Percentiles rank a stretch among this genome's conserved stretches.
These are phyloP conservation scores for Kazachstania sp. DNA, from an alignment of 1,139 yeast species.

Conservation along the genomic window DNA sequence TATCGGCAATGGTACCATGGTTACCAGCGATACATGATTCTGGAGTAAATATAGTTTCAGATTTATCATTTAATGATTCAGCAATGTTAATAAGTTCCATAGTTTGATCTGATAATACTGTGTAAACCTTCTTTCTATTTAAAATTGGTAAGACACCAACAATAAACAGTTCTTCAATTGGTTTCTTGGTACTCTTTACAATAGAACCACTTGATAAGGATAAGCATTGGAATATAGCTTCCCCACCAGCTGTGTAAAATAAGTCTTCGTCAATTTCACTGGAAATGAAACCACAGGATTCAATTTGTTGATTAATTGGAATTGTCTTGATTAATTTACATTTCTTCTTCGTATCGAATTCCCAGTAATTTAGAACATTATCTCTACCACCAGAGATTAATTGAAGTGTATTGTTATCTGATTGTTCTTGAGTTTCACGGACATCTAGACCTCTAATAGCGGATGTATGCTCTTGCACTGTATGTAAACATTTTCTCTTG, in stretches of 20 bases:
- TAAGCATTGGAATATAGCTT: conserved; percentile 59
- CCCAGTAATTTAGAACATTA: conserved; percentile 46
- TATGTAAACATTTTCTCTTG: conserved; percentile 57
- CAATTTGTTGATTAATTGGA: conserved; percentile 72
- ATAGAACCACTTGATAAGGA: conserved; percentile 36
- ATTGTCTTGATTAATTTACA: conserved; percentile 56
- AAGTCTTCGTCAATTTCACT: conserved; percentile 25
- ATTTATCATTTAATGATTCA: conserved; percentile 18
- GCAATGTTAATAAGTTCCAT: conserved; percentile 45
- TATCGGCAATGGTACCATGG: conserved; percentile 91
- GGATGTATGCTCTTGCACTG: conserved; percentile 66
- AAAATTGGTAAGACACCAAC: conserved; percentile 44
- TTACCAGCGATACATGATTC: conserved; percentile 71
- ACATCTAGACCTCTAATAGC: conserved; percentile 86
- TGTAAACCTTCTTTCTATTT: conserved; percentile 29
- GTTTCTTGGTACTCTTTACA: conserved; percentile 41
- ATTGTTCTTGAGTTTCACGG: conserved; percentile 18
- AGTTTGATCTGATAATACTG: conserved; percentile 78
- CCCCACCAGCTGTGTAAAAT: conserved; percentile 76
- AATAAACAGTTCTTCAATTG: conserved; percentile 62
- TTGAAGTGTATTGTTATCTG: conserved; percentile 37
- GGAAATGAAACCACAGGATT: conserved; percentile 60
- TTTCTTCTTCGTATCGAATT: conserved; percentile 43
- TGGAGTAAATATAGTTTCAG: conserved; percentile 26
- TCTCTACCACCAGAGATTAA: conserved; percentile 88